Evolutionary conservation across 371 early-diverging fungal species (phyloP), one percentile per base, ranked within the genome.

Genomic region (Zychaea mexicana): DNA sequence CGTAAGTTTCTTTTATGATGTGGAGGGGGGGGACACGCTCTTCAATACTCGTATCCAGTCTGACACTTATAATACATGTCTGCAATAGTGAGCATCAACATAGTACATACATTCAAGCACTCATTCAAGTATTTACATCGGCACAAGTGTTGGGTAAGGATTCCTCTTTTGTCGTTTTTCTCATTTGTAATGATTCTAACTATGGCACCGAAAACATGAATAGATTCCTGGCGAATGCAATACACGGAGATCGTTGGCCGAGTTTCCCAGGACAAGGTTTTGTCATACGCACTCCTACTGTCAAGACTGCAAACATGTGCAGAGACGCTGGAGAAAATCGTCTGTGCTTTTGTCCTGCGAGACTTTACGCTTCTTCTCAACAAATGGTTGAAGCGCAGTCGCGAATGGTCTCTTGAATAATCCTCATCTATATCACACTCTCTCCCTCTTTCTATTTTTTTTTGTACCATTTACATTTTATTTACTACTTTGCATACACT

Each of bases 341-440:
- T 80, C 13, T 73, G 76, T 64, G 69, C 70, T 13, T 75, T 77
- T 62, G 71, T 77, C 27, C 45, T 80, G 39, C 73, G 73, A 38
- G 81, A 80, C 36, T 69, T 77, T 42, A 62, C 68, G 17, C 60
- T 68, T 22, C 59, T 80, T 12, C 57, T 80, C 7, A 62, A 70
- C 47, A 74, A 77, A 56, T 80, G 81, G 81, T 47, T 75, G 26
- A 77, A 77, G 52, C 64, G 72, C n/a, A 60, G 69, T 26, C 64
- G 64, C 9, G 68, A 68, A 39, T 77, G 77, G 73, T 46, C 71
- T 10, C 70, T 68, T 39, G 82, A 82, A 46, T 79, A 67, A 68
- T n/a, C n/a, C n/a, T n/a, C n/a, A n/a, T n/a, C n/a, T n/a, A n/a
- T n/a, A n/a, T n/a, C n/a, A n/a, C n/a, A n/a, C n/a, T n/a, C n/a